Conservation (phyloP, 768 basidiomycete species). For the Favolaschia claudopus region DNA sequence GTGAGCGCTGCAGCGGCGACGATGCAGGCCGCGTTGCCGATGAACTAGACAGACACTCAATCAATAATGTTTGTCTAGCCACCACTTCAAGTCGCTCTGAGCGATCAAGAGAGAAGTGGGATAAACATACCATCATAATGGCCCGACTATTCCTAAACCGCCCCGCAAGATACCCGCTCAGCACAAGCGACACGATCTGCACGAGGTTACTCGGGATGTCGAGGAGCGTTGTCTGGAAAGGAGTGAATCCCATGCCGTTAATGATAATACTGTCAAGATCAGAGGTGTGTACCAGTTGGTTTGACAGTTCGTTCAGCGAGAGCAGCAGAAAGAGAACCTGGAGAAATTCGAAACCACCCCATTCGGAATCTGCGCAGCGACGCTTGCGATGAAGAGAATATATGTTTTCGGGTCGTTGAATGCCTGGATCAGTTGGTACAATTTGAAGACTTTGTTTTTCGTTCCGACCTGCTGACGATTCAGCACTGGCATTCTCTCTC, state of each 20-base stretch:
- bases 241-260: constrained; percentile 32
- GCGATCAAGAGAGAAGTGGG: background rate
- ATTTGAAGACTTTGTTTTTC: constrained; percentile 46
- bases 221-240: constrained; percentile 22
- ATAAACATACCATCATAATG: constrained; percentile 26
- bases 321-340: constrained; percentile 1
- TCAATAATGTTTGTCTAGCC: no score
- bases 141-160: constrained; percentile 32
- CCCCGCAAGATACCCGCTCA: constrained; percentile 26
- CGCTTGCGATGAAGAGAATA: constrained; percentile 39
- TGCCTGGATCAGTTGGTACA: constrained; percentile 39
- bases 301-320: constrained; percentile 1
- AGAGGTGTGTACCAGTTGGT: background rate
- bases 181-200: constrained; percentile 25
- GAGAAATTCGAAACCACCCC: constrained; percentile 31
- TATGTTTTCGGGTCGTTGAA: constrained; percentile 44
- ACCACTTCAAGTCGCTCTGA: no score
- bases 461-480: constrained; percentile 30
- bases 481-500: no score
- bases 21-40: constrained; percentile 17
- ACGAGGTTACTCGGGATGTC: constrained; percentile 19
- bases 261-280: constrained; percentile 41
- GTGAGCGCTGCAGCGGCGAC: constrained; percentile 24
- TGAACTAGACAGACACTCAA: constrained; percentile 10
- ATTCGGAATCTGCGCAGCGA: constrained; percentile 44